Conservation (phyloP, 1,284 basidiomycete genomes). For the Naganishia cerealis region DNA sequence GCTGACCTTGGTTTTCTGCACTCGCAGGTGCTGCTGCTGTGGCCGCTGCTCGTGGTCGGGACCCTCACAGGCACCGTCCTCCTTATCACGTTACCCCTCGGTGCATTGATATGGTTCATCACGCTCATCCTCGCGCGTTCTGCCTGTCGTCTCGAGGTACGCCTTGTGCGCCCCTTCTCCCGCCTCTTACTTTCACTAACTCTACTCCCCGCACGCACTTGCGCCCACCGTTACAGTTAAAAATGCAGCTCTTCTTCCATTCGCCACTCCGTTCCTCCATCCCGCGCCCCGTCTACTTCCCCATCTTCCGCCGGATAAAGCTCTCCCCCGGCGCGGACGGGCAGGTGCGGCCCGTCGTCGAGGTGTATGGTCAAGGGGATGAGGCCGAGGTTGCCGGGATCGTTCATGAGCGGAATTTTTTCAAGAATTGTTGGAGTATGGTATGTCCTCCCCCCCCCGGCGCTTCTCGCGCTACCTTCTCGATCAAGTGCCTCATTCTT, state of each 20-base stretch:
- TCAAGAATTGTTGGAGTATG: conserved; percentile 52
- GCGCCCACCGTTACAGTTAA: conserved; percentile 36
- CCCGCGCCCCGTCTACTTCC: conserved; percentile 42
- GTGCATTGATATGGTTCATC: conserved; percentile 52
- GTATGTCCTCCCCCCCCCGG: conserved; percentile 37
- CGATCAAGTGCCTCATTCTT: background rate
- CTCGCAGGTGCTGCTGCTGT: conserved; percentile 47
- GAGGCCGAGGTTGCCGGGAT: conserved; percentile 30
- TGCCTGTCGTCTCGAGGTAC: conserved; percentile 47
- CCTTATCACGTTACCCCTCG: conserved; percentile 52
- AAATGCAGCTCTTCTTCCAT: conserved; percentile 48
- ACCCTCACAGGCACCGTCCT: conserved; percentile 51
- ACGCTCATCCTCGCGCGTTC: conserved; percentile 51
- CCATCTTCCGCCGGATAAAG: conserved; percentile 48
- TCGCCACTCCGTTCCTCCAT: conserved; percentile 38
- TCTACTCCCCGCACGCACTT: background rate
- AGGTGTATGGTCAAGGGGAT: conserved; percentile 15
- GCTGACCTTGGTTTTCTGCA: conserved; percentile 1
- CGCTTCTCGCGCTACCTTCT: background rate
- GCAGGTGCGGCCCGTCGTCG: conserved; percentile 29
- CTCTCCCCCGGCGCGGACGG: conserved; percentile 26
- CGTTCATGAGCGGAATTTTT: conserved; percentile 49
- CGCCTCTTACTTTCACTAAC: conserved; percentile 20
- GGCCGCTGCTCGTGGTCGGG: conserved; percentile 50
- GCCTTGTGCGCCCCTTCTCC: background rate